Base-by-base conservation (phyloP, 208 protist species). In the Balamuthia mandrillaris region DNA sequence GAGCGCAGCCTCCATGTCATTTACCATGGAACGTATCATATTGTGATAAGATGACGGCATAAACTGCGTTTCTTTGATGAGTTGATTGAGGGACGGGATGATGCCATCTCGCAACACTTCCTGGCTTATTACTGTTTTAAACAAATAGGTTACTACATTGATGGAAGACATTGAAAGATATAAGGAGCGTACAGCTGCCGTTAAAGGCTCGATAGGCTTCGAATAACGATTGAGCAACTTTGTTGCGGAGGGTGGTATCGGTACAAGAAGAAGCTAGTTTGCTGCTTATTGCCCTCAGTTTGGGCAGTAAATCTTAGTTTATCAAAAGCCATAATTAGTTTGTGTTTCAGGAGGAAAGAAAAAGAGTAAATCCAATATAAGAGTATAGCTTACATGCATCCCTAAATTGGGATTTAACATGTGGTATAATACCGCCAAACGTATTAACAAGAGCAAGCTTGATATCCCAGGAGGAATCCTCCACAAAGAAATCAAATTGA, bases 201-300 rank as follows among this genome's bases (percentile, higher is more conserved):
- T 83, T 12, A 44, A 83, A 83, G 37, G 77, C 77, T 9, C 54
- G 77, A 39, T 68, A 68, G 1, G 77, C 77, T 9, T 68, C 77
- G 4, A 83, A 44, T 9, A 83, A 56, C 12, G 77, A 49, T 16
- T 51, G 41, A 39, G 77, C 77, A 1, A 7, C 51, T 39, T 24
- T 37, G 14, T 63, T 35, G n/a, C 77, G 49, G 21, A 41, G 77
- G 3, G 49, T 12, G 1, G 24, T 21, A 27, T 83, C 58, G 24
- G 77, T 65, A 83, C 77, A 83, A 21, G 56, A 21, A 56, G 63
- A 68, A 56, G n/a, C n/a, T 83, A 68, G 29, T 68, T 83, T 27
- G 63, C 56, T n/a, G 77, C 77, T 41, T 51, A 21, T 39, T 44
- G 51, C 54, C 37, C 51, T n/a, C 35, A 83, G 54, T 41, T 83